These are phyloP conservation scores for Colletotrichum navitas DNA, from an alignment of 2,329 filamentous ascomycete species.

Conservation along the genomic window DNA sequence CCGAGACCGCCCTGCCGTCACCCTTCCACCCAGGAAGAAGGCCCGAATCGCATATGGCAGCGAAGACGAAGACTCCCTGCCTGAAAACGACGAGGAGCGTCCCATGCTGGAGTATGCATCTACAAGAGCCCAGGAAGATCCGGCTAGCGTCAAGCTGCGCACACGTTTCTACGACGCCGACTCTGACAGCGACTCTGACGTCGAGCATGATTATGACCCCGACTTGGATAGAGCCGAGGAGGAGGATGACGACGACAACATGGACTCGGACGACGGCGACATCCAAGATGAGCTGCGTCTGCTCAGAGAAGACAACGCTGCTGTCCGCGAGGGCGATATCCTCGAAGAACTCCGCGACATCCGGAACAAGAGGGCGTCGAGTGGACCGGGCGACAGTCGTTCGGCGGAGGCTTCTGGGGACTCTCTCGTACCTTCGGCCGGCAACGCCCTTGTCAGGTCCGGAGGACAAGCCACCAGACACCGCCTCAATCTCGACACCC, in stretches of 20 bases:
- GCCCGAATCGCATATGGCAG: slow-evolving; percentile 63
- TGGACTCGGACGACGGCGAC: slow-evolving; percentile 41
- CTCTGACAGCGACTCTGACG: slow-evolving; percentile 45
- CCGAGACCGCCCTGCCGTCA: slow-evolving; percentile 73
- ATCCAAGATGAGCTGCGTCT: slow-evolving; percentile 58
- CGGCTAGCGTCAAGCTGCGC: slow-evolving; percentile 46
- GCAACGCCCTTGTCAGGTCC: slow-evolving; percentile 27
- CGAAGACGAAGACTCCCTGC: slow-evolving; percentile 54
- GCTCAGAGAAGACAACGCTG: slow-evolving; percentile 56
- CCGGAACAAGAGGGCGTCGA: slow-evolving; percentile 13
- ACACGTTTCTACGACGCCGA: slow-evolving; percentile 51
- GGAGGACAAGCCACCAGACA: background rate
- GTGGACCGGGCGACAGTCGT: background rate
- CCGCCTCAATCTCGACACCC: slow-evolving; percentile 33
- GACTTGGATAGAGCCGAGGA: slow-evolving; percentile 37
- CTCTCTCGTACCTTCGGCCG: slow-evolving; percentile 12
- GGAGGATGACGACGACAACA: slow-evolving; percentile 44
- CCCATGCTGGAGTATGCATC: slow-evolving; percentile 41
- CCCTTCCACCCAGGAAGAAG: slow-evolving; percentile 81
- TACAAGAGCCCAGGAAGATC: slow-evolving; percentile 40
- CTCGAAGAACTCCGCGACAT: slow-evolving; percentile 40
- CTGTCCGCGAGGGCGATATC: slow-evolving; percentile 45
- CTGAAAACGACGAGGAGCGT: slow-evolving; percentile 49
- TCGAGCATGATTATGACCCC: slow-evolving; percentile 44
- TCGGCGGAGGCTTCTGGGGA: background rate